These are phyloP conservation scores for Angophora floribunda DNA, from an alignment of 345 rosid genomes.

Conservation along the genomic window DNA sequence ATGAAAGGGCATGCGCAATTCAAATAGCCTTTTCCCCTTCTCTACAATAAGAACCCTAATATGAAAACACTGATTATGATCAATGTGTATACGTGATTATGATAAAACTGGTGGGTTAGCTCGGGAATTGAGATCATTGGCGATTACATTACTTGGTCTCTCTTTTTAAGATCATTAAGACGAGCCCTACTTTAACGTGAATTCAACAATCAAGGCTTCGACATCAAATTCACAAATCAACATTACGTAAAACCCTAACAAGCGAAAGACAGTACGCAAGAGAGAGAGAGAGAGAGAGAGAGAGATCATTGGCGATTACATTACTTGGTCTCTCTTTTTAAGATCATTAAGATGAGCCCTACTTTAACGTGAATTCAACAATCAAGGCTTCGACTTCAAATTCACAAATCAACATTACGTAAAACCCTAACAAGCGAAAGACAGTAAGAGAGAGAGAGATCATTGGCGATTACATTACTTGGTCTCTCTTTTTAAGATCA, in stretches of 20 bases:
- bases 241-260: background rate
- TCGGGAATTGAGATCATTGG: background rate
- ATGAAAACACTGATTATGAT: background rate
- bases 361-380: background rate
- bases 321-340: background rate
- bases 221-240: background rate
- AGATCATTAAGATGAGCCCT: background rate
- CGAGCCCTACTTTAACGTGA: background rate
- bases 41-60: background rate
- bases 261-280: background rate
- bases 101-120: background rate
- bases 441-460: background rate
- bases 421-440: background rate
- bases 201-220: background rate
- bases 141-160: background rate
- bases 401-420: background rate
- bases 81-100: background rate
- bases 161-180: background rate
- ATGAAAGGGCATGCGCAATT: background rate
- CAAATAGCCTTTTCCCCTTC: background rate
- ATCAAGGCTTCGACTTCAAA: background rate
- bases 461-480: background rate
- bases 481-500: background rate
- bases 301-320: background rate
- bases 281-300: background rate